These are phyloP conservation scores for Tetracladium marchalianum DNA, from an alignment of 495 filamentous ascomycete genomes.

Conservation along the genomic window DNA sequence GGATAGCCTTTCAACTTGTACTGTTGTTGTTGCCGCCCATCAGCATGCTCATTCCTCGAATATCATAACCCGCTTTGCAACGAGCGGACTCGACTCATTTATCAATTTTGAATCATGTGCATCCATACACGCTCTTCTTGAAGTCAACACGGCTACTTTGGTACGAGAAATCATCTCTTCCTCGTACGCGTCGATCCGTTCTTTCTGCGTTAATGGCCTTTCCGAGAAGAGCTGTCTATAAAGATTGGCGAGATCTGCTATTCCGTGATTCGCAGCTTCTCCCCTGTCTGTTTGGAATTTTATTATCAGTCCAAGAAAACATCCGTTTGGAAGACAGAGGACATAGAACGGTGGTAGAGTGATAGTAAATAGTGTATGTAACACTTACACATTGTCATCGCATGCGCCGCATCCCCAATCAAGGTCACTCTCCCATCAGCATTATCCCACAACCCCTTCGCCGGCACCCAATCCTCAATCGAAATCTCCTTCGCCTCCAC, in stretches of 20 bases:
- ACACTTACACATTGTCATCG: conserved; percentile 45
- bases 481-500: conserved; percentile 39
- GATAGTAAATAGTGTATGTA: not conserved
- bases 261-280: conserved; percentile 51
- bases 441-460: conserved; percentile 27
- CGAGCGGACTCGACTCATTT: conserved; percentile 22
- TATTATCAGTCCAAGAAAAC: too few relatives aligned
- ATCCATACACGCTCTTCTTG: conserved; percentile 51
- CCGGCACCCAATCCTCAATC: conserved; percentile 45
- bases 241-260: conserved; percentile 39
- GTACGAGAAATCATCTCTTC: conserved; percentile 38
- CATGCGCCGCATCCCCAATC: conserved; percentile 46
- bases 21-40: too few relatives aligned
- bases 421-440: conserved; percentile 33
- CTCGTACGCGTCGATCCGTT: conserved; percentile 38
- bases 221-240: conserved; percentile 19
- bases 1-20: too few relatives aligned
- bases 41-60: too few relatives aligned
- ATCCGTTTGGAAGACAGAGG: too few relatives aligned
- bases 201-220: conserved; percentile 12
- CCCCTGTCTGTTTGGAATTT: conserved; percentile 34
- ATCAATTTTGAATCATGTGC: conserved; percentile 45
- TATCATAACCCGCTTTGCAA: conserved; percentile 18
- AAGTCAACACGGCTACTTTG: conserved; percentile 40
- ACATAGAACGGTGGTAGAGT: too few relatives aligned